Evolutionary conservation across 2,329 filamentous ascomycete species (phyloP).

Genomic region (Aureobasidium sp.): DNA sequence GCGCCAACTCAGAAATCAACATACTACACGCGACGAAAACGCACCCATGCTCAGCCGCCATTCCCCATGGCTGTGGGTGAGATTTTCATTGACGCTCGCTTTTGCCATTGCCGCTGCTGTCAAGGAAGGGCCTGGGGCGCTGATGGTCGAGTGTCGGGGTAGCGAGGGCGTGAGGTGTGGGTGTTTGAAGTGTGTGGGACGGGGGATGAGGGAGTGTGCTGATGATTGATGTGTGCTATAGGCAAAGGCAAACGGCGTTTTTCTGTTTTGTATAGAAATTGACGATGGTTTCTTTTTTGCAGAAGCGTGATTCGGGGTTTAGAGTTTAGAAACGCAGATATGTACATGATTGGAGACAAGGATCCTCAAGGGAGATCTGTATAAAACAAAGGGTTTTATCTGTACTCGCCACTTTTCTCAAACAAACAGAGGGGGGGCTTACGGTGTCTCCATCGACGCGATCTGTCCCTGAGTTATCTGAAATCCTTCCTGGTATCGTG

Average conservation of each 20-base stretch:
- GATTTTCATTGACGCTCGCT: constrained; percentile 42
- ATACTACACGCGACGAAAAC: background rate
- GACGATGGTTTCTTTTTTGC: too few species aligned
- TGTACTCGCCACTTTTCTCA: too few species aligned
- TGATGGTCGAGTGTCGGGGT: constrained; percentile 20
- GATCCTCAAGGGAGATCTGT: too few species aligned
- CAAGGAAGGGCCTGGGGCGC: constrained; percentile 38
- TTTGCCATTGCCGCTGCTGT: constrained; percentile 44
- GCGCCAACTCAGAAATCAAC: background rate
- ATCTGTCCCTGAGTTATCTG: too few species aligned
- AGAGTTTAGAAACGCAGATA: too few species aligned
- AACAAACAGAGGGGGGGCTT: too few species aligned
- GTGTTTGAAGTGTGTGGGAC: background rate
- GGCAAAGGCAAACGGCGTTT: background rate
- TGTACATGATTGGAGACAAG: too few species aligned
- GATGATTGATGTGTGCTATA: background rate
- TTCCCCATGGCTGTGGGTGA: constrained; percentile 39
- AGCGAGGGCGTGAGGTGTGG: background rate
- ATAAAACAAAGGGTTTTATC: too few species aligned
- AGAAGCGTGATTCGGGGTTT: too few species aligned
- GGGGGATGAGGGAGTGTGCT: background rate
- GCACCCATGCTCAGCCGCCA: constrained; percentile 19
- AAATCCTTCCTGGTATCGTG: too few species aligned
- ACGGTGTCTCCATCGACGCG: too few species aligned
- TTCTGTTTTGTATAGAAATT: background rate